Conservation (phyloP, 2,329 filamentous ascomycete genomes). For the Cladorrhinum sp. region DNA sequence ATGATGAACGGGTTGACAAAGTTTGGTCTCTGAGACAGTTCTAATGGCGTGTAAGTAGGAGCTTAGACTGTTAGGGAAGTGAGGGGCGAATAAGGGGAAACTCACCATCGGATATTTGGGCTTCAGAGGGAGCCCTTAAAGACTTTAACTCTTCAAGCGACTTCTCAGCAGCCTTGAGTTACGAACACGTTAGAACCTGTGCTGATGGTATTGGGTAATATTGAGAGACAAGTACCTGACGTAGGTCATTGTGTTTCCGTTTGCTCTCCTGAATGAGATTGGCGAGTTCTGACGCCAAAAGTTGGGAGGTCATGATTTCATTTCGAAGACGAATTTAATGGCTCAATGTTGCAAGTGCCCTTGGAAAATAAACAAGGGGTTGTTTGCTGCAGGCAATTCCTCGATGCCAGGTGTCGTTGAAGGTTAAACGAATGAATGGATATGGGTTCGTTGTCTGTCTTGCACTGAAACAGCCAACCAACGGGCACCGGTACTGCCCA, state of each 20-base stretch:
- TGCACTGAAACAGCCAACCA: constrained; percentile 6
- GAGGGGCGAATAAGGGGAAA: constrained; percentile 16
- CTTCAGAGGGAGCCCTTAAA: constrained; percentile 70
- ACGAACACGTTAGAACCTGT: background rate
- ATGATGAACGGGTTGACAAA: constrained; percentile 94
- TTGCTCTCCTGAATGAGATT: constrained; percentile 95
- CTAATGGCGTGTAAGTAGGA: constrained; percentile 44
- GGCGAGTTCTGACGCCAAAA: constrained; percentile 81
- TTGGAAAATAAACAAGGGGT: background rate
- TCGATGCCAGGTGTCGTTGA: background rate
- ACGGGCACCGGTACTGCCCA: background rate
- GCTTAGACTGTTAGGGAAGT: background rate
- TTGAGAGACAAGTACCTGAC: constrained; percentile 58
- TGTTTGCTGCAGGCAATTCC: background rate
- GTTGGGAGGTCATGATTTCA: constrained; percentile 80
- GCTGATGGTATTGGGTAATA: too few species aligned
- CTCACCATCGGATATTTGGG: constrained; percentile 68
- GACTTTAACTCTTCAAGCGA: constrained; percentile 85
- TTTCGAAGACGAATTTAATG: constrained; percentile 9
- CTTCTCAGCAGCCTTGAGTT: constrained; percentile 77
- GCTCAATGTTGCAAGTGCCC: too few species aligned
- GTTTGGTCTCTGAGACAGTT: constrained; percentile 74
- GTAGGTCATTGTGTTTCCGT: constrained; percentile 85
- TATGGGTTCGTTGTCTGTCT: constrained; percentile 10
- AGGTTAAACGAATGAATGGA: background rate